These are phyloP conservation scores for Vitis hybrid DNA, from an alignment of 177 flowering plant genomes.

Conservation along the genomic window DNA sequence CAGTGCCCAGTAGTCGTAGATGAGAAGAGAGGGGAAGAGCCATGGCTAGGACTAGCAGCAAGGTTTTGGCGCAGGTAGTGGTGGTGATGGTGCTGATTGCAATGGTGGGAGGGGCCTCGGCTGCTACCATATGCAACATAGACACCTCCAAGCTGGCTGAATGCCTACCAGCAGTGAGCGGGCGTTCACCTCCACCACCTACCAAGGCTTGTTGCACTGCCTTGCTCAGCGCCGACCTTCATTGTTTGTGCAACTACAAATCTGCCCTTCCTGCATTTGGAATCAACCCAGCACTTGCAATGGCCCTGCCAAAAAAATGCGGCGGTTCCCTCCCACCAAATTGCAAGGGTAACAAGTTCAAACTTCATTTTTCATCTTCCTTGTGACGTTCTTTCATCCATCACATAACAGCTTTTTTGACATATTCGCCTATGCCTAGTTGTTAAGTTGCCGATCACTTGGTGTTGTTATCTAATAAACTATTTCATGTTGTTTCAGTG, in stretches of 20 bases:
- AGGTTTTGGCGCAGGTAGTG: background rate
- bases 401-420: background rate
- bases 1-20: background rate
- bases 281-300: slow-evolving; percentile 41
- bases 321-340: slow-evolving; percentile 26
- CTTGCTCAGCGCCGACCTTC: slow-evolving; percentile 36
- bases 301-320: slow-evolving; percentile 36
- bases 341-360: slow-evolving; percentile 20
- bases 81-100: slow-evolving; percentile 10
- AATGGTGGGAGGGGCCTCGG: slow-evolving; percentile 16
- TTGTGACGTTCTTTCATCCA: too few species aligned
- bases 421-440: too few species aligned
- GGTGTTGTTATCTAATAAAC: background rate
- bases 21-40: too few species aligned
- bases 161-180: slow-evolving; percentile 55
- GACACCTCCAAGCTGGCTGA: slow-evolving; percentile 32
- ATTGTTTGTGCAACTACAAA: slow-evolving; percentile 52
- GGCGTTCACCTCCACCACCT: slow-evolving; percentile 37
- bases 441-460: too few species aligned
- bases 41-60: background rate
- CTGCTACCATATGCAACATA: slow-evolving; percentile 44
- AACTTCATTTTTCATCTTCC: too few species aligned
- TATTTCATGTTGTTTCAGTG: background rate
- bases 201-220: slow-evolving; percentile 43
- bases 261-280: slow-evolving; percentile 39